Conservation (phyloP, 148 eudicot genomes). For the Vaccinium corymbosum region DNA sequence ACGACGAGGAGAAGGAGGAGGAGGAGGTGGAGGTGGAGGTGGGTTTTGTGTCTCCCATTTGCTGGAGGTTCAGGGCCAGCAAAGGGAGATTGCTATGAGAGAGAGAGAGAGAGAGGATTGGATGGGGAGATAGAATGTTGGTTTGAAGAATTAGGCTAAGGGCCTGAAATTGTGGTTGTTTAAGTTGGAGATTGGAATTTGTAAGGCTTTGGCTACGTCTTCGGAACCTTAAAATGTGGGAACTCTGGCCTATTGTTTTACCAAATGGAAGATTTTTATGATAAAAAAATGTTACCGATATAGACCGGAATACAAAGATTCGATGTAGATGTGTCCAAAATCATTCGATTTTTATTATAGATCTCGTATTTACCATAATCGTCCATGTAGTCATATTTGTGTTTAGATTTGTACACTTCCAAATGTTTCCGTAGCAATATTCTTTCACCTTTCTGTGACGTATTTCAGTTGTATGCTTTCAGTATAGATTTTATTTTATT, state of each 20-base stretch:
- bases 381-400: too few relatives aligned
- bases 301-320: too few relatives aligned
- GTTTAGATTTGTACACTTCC: too few relatives aligned
- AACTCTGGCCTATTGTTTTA: neutral
- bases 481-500: too few relatives aligned
- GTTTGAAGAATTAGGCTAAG: neutral
- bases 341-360: too few relatives aligned
- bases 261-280: neutral
- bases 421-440: too few relatives aligned
- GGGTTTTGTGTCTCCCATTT: conserved; percentile 43
- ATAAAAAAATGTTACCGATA: neutral
- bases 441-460: neutral
- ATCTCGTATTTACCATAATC: too few relatives aligned
- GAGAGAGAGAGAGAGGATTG: conserved; percentile 17
- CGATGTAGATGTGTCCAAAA: too few relatives aligned
- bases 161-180: conserved; percentile 3
- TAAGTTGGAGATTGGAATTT: neutral
- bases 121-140: neutral
- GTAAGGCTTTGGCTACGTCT: conserved; percentile 12
- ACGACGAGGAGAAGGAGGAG: neutral
- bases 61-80: conserved; percentile 30
- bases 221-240: conserved; percentile 18
- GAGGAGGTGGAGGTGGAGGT: conserved; percentile 9
- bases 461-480: neutral
- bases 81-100: conserved; percentile 37